Percentiles rank a stretch among this genome's conserved stretches.
phyloP scores from a whole-genome alignment of 2,329 filamentous ascomycete species.

The Cordyceps farinosa region DNA sequence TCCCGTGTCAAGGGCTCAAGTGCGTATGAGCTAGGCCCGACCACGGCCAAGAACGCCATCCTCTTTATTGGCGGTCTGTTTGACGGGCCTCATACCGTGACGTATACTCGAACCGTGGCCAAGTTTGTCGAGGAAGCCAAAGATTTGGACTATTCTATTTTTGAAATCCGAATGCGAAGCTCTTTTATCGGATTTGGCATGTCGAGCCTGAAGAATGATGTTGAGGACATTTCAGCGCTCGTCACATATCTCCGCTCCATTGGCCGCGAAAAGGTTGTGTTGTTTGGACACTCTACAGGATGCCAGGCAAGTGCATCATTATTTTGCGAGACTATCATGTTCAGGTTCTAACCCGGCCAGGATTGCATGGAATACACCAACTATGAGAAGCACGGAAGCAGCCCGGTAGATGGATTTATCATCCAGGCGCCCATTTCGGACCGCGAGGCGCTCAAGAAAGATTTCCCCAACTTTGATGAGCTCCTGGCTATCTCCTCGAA shows the following conservation, averaged over 20 bases:
- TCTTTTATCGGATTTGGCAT: slow-evolving; percentile 52
- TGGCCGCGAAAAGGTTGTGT: slow-evolving; percentile 48
- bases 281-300: slow-evolving; percentile 58
- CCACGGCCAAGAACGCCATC: slow-evolving; percentile 52
- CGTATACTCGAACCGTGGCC: slow-evolving; percentile 51
- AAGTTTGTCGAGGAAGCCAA: slow-evolving; percentile 36
- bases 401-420: slow-evolving; percentile 69
- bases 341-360: slow-evolving; percentile 21
- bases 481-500: slow-evolving; percentile 47
- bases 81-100: slow-evolving; percentile 64
- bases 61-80: slow-evolving; percentile 68
- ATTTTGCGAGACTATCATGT: background rate
- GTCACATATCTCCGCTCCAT: slow-evolving; percentile 52
- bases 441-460: slow-evolving; percentile 56
- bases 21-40: slow-evolving; percentile 46
- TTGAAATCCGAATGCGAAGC: slow-evolving; percentile 54
- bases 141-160: slow-evolving; percentile 48
- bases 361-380: slow-evolving; percentile 55
- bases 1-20: slow-evolving; percentile 39
- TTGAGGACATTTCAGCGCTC: slow-evolving; percentile 49
- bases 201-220: slow-evolving; percentile 48
- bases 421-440: slow-evolving; percentile 79
- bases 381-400: slow-evolving; percentile 38
- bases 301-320: slow-evolving; percentile 42
- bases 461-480: slow-evolving; percentile 44